phyloP scores from a whole-genome alignment of 2,329 filamentous ascomycete species.

The Tolypocladium capitatum region DNA sequence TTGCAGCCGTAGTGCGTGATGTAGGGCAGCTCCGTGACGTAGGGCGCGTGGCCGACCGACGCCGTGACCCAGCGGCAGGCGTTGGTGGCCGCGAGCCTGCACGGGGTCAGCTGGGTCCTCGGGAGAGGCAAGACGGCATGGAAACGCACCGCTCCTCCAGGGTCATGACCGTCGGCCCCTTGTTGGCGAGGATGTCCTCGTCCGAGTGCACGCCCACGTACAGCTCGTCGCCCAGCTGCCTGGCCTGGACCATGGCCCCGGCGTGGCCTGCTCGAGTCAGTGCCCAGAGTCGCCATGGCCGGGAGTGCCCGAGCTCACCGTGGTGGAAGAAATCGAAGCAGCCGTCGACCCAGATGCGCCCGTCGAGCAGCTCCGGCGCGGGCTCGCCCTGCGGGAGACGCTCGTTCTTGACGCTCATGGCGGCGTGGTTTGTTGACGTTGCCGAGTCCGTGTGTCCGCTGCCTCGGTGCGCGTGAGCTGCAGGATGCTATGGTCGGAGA shows the following conservation, averaged over 20 bases:
- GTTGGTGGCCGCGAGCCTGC: constrained; percentile 73
- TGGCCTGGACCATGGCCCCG: constrained; percentile 90
- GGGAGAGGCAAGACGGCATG: constrained; percentile 1
- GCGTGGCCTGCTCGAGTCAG: constrained; percentile 56
- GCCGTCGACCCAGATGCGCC: constrained; percentile 93
- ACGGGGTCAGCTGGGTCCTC: not conserved
- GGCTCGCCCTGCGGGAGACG: constrained; percentile 23
- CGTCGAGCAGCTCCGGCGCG: constrained; percentile 43
- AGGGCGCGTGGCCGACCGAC: constrained; percentile 74
- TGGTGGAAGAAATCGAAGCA: constrained; percentile 99
- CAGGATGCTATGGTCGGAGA: not conserved
- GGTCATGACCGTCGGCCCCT: constrained; percentile 95
- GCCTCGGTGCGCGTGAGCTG: not conserved
- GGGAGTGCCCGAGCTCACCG: constrained; percentile 35
- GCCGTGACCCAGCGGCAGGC: constrained; percentile 90
- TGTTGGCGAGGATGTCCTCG: constrained; percentile 89
- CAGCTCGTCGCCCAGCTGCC: constrained; percentile 77
- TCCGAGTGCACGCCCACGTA: constrained; percentile 92
- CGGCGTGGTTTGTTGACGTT: not conserved
- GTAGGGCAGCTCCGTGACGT: constrained; percentile 88
- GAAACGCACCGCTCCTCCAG: constrained; percentile 60
- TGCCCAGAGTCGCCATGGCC: not conserved
- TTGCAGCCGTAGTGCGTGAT: constrained; percentile 91
- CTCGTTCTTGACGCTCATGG: constrained; percentile 11
- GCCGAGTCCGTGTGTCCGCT: not conserved